Evolutionary conservation across 306 rosid species (phyloP).

Genomic region (Crotalaria pallida): DNA sequence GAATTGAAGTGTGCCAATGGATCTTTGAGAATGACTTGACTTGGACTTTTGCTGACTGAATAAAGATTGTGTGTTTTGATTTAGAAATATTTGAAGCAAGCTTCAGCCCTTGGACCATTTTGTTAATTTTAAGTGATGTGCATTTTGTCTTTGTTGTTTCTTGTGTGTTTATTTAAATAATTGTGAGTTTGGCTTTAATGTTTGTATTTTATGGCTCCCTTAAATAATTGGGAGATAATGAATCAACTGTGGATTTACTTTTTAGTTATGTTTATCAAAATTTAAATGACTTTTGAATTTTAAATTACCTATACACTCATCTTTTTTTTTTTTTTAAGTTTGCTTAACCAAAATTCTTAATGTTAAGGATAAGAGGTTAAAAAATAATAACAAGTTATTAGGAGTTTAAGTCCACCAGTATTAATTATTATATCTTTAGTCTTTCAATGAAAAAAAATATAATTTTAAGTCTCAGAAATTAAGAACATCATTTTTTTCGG

Average conservation of each 20-base stretch:
- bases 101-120: not conserved
- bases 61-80: not conserved
- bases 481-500: too few relatives aligned
- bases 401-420: too few relatives aligned
- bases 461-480: too few relatives aligned
- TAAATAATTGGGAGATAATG: not conserved
- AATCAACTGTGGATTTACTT: not conserved
- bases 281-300: too few relatives aligned
- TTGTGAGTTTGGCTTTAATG: not conserved
- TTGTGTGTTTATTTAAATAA: not conserved
- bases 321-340: too few relatives aligned
- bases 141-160: not conserved
- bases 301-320: too few relatives aligned
- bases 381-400: too few relatives aligned
- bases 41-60: constrained; percentile 40
- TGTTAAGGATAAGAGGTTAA: too few relatives aligned
- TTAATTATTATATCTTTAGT: too few relatives aligned
- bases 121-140: not conserved
- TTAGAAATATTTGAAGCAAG: not conserved
- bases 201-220: not conserved
- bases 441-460: too few relatives aligned
- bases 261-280: too few relatives aligned
- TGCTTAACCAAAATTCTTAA: too few relatives aligned
- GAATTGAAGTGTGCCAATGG: constrained; percentile 86
- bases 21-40: constrained; percentile 84